Base-by-base conservation (phyloP, 345 rosid genomes). In the Iberis pinnata region DNA sequence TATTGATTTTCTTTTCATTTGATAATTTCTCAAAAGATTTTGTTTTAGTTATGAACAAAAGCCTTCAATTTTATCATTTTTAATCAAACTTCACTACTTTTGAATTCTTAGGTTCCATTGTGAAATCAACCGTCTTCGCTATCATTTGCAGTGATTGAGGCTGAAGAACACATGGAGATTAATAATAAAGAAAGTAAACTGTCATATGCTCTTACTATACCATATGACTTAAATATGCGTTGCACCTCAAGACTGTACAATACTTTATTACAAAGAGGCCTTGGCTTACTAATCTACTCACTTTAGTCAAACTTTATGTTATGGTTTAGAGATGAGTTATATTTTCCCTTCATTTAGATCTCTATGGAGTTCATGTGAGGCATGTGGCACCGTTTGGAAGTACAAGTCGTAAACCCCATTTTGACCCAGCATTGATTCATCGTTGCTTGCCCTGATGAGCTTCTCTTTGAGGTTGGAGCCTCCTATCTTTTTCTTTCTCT, bases 401-500 rank as follows among this genome's bases (percentile, higher is more conserved):
- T 46, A 69, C 73, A 24, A 79, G 87, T 60, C 61, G 89, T 63
- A 79, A 68, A 51, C 80, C 80, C 0, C 61, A 57, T 56, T 70
- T 66, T 61, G 95, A 87, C 67, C 78, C 94, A 0, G 92, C 98
- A 8, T 72, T 77, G 46, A 68, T 87, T 43, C 95, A 90, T 69
- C 88, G 93, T 17, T 49, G 62, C 74, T 79, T 90, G 73, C 98
- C 95, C 0, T n/a, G 98, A 90, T 76, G 98, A 90, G 71, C 78
- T 90, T 58, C 89, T 87, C 49, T 76, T 79, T 25, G 96, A 90
- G 95, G 98, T 84, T 59, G 42, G 44, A 37, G 1, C n/a, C n/a
- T n/a, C n/a, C n/a, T n/a, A n/a, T n/a, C n/a, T n/a, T n/a, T n/a
- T n/a, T n/a, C n/a, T n/a, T n/a, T n/a, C n/a, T n/a, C n/a, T n/a